Conservation (phyloP, 306 rosid species). For the Erythrophleum fordii region DNA sequence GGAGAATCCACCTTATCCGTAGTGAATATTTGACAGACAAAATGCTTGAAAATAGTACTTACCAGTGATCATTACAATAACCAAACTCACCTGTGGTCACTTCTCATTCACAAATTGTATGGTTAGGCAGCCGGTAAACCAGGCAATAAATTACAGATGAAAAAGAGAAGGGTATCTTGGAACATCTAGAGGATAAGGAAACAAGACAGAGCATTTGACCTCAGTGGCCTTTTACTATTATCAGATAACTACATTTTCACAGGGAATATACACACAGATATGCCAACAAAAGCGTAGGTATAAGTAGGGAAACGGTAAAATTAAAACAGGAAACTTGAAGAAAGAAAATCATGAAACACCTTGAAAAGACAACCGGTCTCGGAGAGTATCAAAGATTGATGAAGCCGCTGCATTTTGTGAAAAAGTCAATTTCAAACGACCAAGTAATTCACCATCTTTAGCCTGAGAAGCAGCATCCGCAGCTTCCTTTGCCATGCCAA, state of each 20-base stretch:
- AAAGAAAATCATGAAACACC: constrained; percentile 61
- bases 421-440: constrained; percentile 79
- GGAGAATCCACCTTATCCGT: no score
- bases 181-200: neutral
- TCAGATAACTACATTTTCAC: constrained; percentile 41
- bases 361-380: constrained; percentile 79
- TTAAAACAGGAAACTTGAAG: constrained; percentile 3
- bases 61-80: neutral
- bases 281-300: neutral
- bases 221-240: constrained; percentile 32
- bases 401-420: constrained; percentile 87
- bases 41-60: neutral
- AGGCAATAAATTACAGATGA: constrained; percentile 19
- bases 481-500: constrained; percentile 98
- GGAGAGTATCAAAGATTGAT: constrained; percentile 83
- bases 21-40: neutral
- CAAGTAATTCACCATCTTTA: constrained; percentile 93
- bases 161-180: constrained; percentile 31
- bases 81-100: constrained; percentile 30
- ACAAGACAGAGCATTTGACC: constrained; percentile 12
- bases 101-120: constrained; percentile 27
- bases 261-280: constrained; percentile 47
- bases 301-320: neutral
- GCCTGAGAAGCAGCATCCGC: constrained; percentile 97
- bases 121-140: constrained; percentile 25